These are phyloP conservation scores for Phalaenopsis equestris DNA, from an alignment of 106 monocot species.

Conservation along the genomic window DNA sequence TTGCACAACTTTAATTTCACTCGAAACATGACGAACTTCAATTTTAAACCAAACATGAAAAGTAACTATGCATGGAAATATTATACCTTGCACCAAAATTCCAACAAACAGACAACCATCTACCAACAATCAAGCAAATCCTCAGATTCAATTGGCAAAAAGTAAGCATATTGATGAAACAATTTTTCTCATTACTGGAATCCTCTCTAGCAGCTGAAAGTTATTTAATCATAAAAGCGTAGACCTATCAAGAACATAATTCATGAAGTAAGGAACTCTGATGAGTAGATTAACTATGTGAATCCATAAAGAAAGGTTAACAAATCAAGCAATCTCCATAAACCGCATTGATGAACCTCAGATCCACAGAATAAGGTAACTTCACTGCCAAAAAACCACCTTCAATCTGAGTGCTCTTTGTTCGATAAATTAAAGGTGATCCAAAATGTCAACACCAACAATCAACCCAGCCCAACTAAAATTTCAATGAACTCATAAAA, in stretches of 20 bases:
- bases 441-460: not conserved
- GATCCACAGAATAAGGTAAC: not conserved
- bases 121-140: too few relatives aligned
- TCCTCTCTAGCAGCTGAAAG: not conserved
- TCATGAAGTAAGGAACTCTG: not conserved
- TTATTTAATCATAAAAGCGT: not conserved
- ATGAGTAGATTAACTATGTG: not conserved
- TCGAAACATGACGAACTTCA: too few relatives aligned
- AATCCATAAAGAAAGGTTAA: not conserved
- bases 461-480: not conserved
- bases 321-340: not conserved
- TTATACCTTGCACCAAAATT: too few relatives aligned
- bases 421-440: too few relatives aligned
- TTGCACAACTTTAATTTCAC: too few relatives aligned
- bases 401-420: not conserved
- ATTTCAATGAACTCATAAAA: not conserved
- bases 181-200: not conserved
- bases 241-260: conserved; percentile 8
- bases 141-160: too few relatives aligned
- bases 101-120: too few relatives aligned
- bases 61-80: too few relatives aligned
- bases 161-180: not conserved
- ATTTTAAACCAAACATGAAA: too few relatives aligned
- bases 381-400: not conserved
- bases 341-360: not conserved